Evolutionary conservation across 495 filamentous ascomycete species (phyloP).

Genomic region (Penicillium malachiteum): DNA sequence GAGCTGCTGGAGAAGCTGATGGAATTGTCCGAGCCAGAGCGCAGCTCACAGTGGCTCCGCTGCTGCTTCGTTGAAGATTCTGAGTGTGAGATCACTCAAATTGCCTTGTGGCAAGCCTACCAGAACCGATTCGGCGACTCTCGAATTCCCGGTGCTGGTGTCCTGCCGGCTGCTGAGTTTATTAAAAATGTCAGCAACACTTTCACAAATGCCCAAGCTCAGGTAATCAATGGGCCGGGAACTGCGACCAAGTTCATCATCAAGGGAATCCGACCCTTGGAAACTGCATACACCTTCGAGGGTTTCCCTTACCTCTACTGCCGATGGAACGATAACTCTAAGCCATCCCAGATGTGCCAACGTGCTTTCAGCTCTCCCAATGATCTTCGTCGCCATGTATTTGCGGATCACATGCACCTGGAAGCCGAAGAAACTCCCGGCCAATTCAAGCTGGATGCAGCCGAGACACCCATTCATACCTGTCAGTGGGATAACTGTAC

Average conservation of each 20-base stretch:
- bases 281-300: constrained; percentile 68
- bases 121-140: constrained; percentile 71
- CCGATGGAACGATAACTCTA: constrained; percentile 50
- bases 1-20: constrained; percentile 77
- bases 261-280: constrained; percentile 80
- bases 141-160: constrained; percentile 48
- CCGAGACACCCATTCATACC: constrained; percentile 38
- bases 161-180: constrained; percentile 89
- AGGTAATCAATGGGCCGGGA: constrained; percentile 64
- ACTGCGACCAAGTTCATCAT: constrained; percentile 83
- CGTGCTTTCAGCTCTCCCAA: constrained; percentile 57
- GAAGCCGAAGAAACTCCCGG: constrained; percentile 48
- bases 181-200: constrained; percentile 90
- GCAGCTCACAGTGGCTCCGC: constrained; percentile 77
- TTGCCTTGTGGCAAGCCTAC: constrained; percentile 95
- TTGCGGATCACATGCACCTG: constrained; percentile 66
- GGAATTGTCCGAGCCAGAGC: constrained; percentile 76
- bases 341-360: constrained; percentile 52
- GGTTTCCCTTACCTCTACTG: constrained; percentile 57
- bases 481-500: constrained; percentile 41
- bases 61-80: constrained; percentile 77
- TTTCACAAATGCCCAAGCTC: constrained; percentile 74
- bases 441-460: constrained; percentile 46
- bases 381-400: constrained; percentile 73
- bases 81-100: constrained; percentile 87